Conservation (phyloP, 2,329 filamentous ascomycete species). For the Diaporthe velutina region DNA sequence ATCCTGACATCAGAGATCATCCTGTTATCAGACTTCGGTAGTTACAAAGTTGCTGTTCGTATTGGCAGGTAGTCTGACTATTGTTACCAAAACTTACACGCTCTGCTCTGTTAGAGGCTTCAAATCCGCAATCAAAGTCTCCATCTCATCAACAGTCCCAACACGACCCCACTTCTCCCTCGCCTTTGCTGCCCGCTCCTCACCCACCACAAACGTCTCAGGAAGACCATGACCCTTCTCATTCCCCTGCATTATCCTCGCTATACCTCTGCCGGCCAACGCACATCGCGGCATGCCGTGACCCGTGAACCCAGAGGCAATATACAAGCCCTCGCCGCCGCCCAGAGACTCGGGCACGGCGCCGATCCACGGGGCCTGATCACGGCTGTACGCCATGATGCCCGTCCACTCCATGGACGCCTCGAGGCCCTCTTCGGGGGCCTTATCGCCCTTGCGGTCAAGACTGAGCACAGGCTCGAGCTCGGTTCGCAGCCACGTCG, state of each 20-base stretch:
- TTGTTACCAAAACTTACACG: too few relatives aligned
- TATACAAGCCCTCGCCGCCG: slow-evolving; percentile 69
- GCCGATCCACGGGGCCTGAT: slow-evolving; percentile 79
- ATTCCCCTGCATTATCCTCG: slow-evolving; percentile 65
- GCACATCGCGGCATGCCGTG: slow-evolving; percentile 84
- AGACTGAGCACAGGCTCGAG: slow-evolving; percentile 59
- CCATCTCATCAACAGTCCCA: slow-evolving; percentile 40
- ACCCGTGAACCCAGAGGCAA: slow-evolving; percentile 77
- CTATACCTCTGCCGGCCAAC: slow-evolving; percentile 74
- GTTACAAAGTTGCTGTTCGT: neutral
- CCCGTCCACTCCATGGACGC: slow-evolving; percentile 80
- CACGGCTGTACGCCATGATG: slow-evolving; percentile 82
- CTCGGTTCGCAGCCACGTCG: slow-evolving; percentile 65
- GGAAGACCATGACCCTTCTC: slow-evolving; percentile 59
- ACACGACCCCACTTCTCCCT: slow-evolving; percentile 38
- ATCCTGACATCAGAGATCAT: neutral
- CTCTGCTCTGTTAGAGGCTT: neutral
- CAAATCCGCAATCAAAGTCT: slow-evolving; percentile 36
- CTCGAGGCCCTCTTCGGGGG: slow-evolving; percentile 56
- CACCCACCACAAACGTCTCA: slow-evolving; percentile 54
- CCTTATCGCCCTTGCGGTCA: slow-evolving; percentile 45
- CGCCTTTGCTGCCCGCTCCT: slow-evolving; percentile 46
- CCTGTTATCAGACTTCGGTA: too few relatives aligned
- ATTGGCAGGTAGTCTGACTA: neutral
- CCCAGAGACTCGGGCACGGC: slow-evolving; percentile 66